Percentiles rank a stretch among this genome's conserved stretches.
Conservation (phyloP, 2,329 filamentous ascomycete genomes). For the Penicillium concentricum region DNA sequence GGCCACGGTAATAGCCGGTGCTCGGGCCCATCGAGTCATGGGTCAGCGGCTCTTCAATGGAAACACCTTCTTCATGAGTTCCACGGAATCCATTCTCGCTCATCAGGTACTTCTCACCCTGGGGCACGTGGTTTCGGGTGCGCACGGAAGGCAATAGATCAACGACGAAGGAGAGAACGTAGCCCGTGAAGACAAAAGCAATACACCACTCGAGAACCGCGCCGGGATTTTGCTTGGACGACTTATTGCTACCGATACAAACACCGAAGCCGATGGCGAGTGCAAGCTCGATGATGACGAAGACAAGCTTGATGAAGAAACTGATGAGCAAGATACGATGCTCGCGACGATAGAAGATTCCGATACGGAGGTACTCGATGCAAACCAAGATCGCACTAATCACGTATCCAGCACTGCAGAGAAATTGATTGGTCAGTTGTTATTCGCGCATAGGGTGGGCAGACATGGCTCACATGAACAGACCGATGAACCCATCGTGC, state of each 20-base stretch:
- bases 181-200: constrained; percentile 82
- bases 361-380: constrained; percentile 83
- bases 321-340: constrained; percentile 71
- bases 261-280: constrained; percentile 69
- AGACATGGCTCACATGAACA: constrained; percentile 65
- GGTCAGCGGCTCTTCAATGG: constrained; percentile 39
- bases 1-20: constrained; percentile 28
- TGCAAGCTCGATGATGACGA: constrained; percentile 75
- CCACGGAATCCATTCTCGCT: constrained; percentile 11
- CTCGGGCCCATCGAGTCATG: constrained; percentile 38
- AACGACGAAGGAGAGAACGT: constrained; percentile 80
- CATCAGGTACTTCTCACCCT: constrained; percentile 40
- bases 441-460: no score
- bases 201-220: constrained; percentile 80
- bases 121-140: constrained; percentile 53
- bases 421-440: neutral
- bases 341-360: constrained; percentile 69
- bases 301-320: constrained; percentile 84
- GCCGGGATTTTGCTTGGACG: constrained; percentile 59
- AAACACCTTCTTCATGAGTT: constrained; percentile 14
- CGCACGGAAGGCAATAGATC: constrained; percentile 78
- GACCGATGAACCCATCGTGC: constrained; percentile 73
- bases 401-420: constrained; percentile 66
- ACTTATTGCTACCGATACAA: constrained; percentile 44
- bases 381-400: constrained; percentile 85